Percentiles rank a stretch among this genome's conserved stretches.
phyloP scores from a whole-genome alignment of 805 yeast genomes.

The Starmera pachycereana region DNA sequence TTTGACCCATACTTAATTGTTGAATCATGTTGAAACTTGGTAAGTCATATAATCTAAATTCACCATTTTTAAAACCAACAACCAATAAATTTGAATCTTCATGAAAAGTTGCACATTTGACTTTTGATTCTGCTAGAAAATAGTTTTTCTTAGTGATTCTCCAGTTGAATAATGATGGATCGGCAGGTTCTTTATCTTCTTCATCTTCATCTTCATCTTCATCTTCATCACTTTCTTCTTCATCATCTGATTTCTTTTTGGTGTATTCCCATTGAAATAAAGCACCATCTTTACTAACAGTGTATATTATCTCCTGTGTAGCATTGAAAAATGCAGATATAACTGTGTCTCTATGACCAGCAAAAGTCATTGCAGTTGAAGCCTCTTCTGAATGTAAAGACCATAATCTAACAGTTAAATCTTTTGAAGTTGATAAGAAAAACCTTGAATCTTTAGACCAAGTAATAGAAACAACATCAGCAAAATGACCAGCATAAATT shows the following conservation, averaged over 20 bases:
- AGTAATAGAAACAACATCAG: slow-evolving; percentile 62
- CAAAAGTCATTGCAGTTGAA: slow-evolving; percentile 72
- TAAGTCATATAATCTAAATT: slow-evolving; percentile 81
- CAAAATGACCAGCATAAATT: slow-evolving; percentile 87
- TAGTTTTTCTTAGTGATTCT: slow-evolving; percentile 72
- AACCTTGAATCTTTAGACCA: slow-evolving; percentile 93
- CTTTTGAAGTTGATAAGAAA: slow-evolving; percentile 78
- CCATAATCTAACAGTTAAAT: slow-evolving; percentile 78
- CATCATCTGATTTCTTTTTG: slow-evolving; percentile 38
- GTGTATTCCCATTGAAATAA: slow-evolving; percentile 85
- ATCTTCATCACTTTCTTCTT: slow-evolving; percentile 32
- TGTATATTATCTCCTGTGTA: slow-evolving; percentile 84
- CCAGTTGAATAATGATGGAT: slow-evolving; percentile 52
- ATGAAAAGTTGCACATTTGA: slow-evolving; percentile 80
- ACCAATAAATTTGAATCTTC: slow-evolving; percentile 59
- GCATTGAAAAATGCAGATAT: slow-evolving; percentile 77
- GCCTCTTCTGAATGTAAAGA: slow-evolving; percentile 63
- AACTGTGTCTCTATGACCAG: slow-evolving; percentile 90
- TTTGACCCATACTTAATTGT: slow-evolving; percentile 85
- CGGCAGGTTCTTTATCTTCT: slow-evolving; percentile 16
- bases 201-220: slow-evolving; percentile 19
- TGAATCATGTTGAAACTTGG: slow-evolving; percentile 76
- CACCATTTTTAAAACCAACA: slow-evolving; percentile 85
- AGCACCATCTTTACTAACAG: slow-evolving; percentile 93
- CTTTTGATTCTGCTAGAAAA: slow-evolving; percentile 54